Percentiles rank a stretch among this genome's conserved stretches.
These are phyloP conservation scores for Gymnopilus dilepis DNA, from an alignment of 768 basidiomycete species.

Conservation along the genomic window DNA sequence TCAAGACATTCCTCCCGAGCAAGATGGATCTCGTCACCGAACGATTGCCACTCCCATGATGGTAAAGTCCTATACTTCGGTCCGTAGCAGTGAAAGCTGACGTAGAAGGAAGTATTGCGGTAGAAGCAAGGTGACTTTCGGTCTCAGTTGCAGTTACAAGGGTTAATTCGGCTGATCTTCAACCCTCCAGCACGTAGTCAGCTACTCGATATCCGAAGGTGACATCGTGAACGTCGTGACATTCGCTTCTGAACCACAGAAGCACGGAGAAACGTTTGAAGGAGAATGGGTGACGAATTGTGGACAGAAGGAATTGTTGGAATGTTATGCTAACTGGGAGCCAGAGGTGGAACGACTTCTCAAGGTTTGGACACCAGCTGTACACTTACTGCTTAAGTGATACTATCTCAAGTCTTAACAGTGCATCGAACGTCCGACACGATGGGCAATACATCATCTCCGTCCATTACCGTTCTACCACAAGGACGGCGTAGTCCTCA, in stretches of 20 bases:
- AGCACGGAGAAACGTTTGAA: constrained; percentile 32
- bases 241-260: constrained; percentile 41
- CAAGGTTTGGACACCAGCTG: constrained; percentile 25
- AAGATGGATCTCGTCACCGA: constrained; percentile 34
- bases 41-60: constrained; percentile 47
- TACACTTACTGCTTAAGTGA: background rate
- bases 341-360: constrained; percentile 36
- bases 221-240: constrained; percentile 52
- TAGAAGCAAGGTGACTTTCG: constrained; percentile 43
- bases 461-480: constrained; percentile 44
- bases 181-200: constrained; percentile 47
- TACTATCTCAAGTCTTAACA: constrained; percentile 15
- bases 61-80: constrained; percentile 32
- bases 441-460: constrained; percentile 50
- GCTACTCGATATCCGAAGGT: constrained; percentile 51
- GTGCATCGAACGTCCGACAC: constrained; percentile 42
- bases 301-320: constrained; percentile 36
- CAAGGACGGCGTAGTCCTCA: constrained; percentile 42
- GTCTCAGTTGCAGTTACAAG: background rate
- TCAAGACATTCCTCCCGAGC: constrained; percentile 33
- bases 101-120: constrained; percentile 47
- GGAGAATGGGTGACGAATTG: constrained; percentile 40
- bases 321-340: constrained; percentile 39
- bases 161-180: background rate
- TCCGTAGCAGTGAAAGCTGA: constrained; percentile 6